Conservation (phyloP, 352 stramenopile genomes). For the Phytopythium chamaehyphon region DNA sequence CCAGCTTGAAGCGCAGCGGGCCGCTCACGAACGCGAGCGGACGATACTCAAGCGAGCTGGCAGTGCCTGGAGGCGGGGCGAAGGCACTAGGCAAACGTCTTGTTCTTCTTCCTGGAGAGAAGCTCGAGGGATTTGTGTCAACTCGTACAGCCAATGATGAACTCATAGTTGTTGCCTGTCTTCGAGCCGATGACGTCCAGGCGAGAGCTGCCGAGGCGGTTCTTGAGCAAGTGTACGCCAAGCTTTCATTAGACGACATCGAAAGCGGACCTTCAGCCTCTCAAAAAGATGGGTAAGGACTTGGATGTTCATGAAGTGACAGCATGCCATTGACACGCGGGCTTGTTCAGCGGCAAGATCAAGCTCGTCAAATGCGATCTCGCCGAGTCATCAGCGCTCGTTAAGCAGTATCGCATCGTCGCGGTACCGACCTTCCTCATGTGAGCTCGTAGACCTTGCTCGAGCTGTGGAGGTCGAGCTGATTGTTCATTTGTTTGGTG, state of each 20-base stretch:
- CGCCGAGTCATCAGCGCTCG: conserved; percentile 45
- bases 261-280: background rate
- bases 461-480: too few relatives aligned
- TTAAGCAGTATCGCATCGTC: conserved; percentile 63
- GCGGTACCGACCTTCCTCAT: conserved; percentile 73
- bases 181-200: conserved; percentile 59
- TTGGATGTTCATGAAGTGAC: conserved; percentile 1
- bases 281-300: conserved; percentile 1
- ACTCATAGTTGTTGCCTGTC: conserved; percentile 63
- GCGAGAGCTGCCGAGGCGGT: conserved; percentile 46
- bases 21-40: conserved; percentile 68
- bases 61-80: conserved; percentile 29
- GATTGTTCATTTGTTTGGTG: background rate
- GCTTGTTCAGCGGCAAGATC: conserved; percentile 27
- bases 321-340: background rate
- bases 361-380: conserved; percentile 74
- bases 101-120: conserved; percentile 25
- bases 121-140: conserved; percentile 50
- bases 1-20: conserved; percentile 46
- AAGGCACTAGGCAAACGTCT: conserved; percentile 35
- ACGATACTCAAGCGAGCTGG: conserved; percentile 66
- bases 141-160: conserved; percentile 31
- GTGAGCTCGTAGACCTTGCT: too few relatives aligned
- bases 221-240: conserved; percentile 53
- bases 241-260: conserved; percentile 15